A percentile compares a stretch with the other conserved stretches of the same genome.
phyloP scores from a whole-genome alignment of 192 early-diverging fungal species.

The Umbelopsis ramanniana region DNA sequence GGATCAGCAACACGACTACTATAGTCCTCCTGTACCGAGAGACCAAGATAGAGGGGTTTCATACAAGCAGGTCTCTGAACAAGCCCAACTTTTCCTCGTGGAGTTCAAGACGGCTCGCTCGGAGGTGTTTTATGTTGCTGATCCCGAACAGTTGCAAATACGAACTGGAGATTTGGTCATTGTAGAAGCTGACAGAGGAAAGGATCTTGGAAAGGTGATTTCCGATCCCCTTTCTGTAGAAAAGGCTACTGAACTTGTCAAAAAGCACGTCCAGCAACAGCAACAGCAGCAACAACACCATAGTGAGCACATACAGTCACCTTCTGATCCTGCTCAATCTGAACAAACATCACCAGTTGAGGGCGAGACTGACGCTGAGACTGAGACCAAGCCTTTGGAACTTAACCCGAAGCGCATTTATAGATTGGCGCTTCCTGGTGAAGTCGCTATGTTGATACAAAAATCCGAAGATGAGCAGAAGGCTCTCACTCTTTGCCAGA shows the following conservation, averaged over 20 bases:
- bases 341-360: conserved; percentile 35
- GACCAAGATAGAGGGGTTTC: conserved; percentile 46
- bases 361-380: conserved; percentile 43
- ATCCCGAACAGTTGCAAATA: conserved; percentile 47
- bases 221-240: conserved; percentile 64
- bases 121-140: conserved; percentile 79
- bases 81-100: conserved; percentile 74
- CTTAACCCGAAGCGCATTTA: conserved; percentile 92
- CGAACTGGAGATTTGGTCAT: conserved; percentile 79
- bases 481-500: conserved; percentile 85
- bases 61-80: conserved; percentile 47
- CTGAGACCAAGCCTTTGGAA: conserved; percentile 60
- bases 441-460: conserved; percentile 77
- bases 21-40: not conserved
- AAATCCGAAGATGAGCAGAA: conserved; percentile 92
- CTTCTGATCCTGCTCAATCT: conserved; percentile 11
- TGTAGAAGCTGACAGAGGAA: conserved; percentile 90
- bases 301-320: conserved; percentile 42
- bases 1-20: conserved; percentile 21
- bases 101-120: conserved; percentile 90
- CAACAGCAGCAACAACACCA: conserved; percentile 49
- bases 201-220: conserved; percentile 89
- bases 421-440: conserved; percentile 75
- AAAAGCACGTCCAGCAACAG: conserved; percentile 38
- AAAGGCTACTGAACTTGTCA: conserved; percentile 51